Evolutionary conservation across 225 moss, liverwort and hornwort species (phyloP).

Genomic region (Sphagnum contortum): DNA sequence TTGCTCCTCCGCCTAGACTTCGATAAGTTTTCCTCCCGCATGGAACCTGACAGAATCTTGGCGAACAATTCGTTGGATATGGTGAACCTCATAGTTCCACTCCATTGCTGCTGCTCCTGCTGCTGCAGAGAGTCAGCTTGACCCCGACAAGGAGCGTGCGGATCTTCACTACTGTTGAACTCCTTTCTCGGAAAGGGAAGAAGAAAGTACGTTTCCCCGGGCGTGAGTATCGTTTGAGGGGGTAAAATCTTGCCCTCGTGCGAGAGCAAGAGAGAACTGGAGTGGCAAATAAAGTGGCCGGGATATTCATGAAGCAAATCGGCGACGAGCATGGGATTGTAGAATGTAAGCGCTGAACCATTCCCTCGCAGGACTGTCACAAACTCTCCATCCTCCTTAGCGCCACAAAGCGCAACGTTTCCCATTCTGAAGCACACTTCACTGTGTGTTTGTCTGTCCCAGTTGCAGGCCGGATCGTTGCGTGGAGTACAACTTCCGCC

Average conservation of each 20-base stretch:
- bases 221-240: conserved; percentile 32
- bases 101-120: conserved; percentile 9
- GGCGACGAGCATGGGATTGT: conserved; percentile 47
- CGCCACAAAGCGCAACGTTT: conserved; percentile 48
- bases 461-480: too few species aligned
- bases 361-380: conserved; percentile 68
- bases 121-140: conserved; percentile 11
- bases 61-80: conserved; percentile 83
- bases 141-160: conserved; percentile 23
- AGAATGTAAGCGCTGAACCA: conserved; percentile 53
- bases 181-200: conserved; percentile 40
- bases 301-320: conserved; percentile 66
- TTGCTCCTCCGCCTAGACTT: background rate
- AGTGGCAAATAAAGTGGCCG: conserved; percentile 84
- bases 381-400: conserved; percentile 28
- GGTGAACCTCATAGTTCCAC: conserved; percentile 75
- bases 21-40: conserved; percentile 31
- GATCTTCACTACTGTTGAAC: background rate
- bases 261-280: conserved; percentile 58
- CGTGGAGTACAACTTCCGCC: too few species aligned
- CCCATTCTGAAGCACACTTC: conserved; percentile 30
- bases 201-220: conserved; percentile 79
- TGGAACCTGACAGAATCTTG: conserved; percentile 52
- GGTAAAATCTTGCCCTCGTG: conserved; percentile 79
- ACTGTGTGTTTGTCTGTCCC: too few species aligned